Conservation (phyloP, 2,329 filamentous ascomycete species). For the Trichoderma simmonsii region DNA sequence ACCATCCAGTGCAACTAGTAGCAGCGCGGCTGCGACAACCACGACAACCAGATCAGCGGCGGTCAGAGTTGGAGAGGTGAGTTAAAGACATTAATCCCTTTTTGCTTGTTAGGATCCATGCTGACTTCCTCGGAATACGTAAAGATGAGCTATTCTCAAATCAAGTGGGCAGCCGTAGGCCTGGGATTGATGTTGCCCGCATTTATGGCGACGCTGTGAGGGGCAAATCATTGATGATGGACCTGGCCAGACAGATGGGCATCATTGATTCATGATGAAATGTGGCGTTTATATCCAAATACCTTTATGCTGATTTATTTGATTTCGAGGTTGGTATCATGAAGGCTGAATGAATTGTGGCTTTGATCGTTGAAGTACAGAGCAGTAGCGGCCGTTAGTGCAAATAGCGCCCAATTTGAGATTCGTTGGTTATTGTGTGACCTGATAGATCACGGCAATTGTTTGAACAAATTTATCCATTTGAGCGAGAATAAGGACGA, state of each 20-base stretch:
- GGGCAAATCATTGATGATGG: background rate
- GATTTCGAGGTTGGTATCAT: background rate
- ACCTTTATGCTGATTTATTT: background rate
- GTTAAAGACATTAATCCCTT: background rate
- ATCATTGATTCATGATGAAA: background rate
- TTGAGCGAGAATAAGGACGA: background rate
- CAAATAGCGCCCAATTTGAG: background rate
- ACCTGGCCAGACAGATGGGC: background rate
- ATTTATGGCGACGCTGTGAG: background rate
- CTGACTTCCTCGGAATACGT: background rate
- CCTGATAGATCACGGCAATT: background rate
- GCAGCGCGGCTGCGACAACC: conserved; percentile 2
- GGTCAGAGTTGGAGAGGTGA: background rate
- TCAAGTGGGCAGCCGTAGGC: conserved; percentile 9
- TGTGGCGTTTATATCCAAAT: background rate
- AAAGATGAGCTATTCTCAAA: background rate
- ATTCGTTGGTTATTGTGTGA: background rate
- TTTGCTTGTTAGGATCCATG: background rate
- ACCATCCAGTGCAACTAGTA: background rate
- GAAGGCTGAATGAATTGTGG: background rate
- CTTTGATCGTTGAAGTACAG: background rate
- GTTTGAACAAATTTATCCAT: background rate
- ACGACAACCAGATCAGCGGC: background rate
- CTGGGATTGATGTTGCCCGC: background rate
- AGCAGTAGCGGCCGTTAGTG: background rate